These are phyloP conservation scores for Neonectria magnoliae DNA, from an alignment of 2,329 filamentous ascomycete genomes.

Conservation along the genomic window DNA sequence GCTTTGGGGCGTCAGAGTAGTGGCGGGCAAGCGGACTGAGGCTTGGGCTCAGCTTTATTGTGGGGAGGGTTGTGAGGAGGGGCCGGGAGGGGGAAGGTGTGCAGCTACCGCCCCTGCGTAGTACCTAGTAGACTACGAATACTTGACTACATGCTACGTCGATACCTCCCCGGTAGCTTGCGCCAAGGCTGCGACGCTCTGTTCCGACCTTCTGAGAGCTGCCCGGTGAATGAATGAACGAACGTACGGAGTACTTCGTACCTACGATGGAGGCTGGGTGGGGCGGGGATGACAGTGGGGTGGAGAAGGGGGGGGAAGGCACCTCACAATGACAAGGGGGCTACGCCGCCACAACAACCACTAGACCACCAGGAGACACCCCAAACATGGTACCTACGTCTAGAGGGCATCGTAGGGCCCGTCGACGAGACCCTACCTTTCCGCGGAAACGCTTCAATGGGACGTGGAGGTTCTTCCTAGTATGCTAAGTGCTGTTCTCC, in stretches of 20 bases:
- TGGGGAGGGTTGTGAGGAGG: constrained; percentile 15
- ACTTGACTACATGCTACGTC: too few species aligned
- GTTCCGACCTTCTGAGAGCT: not conserved
- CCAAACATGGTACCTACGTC: not conserved
- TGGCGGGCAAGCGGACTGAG: constrained; percentile 23
- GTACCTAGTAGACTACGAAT: too few species aligned
- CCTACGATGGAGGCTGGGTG: constrained; percentile 25
- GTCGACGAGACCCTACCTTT: too few species aligned
- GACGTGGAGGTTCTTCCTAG: not conserved
- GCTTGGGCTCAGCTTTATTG: constrained; percentile 30
- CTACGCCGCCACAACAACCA: constrained; percentile 18
- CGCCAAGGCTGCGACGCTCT: not conserved
- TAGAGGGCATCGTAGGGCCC: not conserved
- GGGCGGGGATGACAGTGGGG: constrained; percentile 38
- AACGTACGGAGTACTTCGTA: not conserved
- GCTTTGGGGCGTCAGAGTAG: constrained; percentile 18
- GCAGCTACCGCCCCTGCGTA: constrained; percentile 1
- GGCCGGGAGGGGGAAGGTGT: constrained; percentile 11
- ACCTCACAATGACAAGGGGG: constrained; percentile 1
- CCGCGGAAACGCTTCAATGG: not conserved
- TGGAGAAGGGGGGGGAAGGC: constrained; percentile 13
- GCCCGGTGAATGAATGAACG: not conserved
- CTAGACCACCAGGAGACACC: constrained; percentile 12
- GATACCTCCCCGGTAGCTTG: not conserved
- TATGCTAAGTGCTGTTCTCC: not conserved